Evolutionary conservation across 1,284 basidiomycete species (phyloP).

Genomic region (Naganishia albida): DNA sequence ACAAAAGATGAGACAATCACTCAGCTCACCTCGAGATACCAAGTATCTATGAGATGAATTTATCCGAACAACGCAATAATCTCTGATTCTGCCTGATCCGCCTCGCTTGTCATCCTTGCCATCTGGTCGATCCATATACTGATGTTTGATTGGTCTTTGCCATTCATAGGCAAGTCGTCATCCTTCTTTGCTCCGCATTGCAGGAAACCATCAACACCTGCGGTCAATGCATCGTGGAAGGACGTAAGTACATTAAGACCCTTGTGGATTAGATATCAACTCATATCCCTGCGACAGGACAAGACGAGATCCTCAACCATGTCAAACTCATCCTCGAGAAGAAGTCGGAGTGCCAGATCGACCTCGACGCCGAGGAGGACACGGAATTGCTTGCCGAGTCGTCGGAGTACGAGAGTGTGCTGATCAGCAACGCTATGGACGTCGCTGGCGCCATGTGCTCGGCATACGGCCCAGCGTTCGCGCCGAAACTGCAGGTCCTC

Average conservation of each 20-base stretch:
- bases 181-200: constrained; percentile 79
- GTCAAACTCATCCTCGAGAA: constrained; percentile 84
- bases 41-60: constrained; percentile 63
- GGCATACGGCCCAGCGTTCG: constrained; percentile 81
- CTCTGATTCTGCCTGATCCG: constrained; percentile 43
- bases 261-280: not conserved
- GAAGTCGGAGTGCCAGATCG: constrained; percentile 92
- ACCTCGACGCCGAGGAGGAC: constrained; percentile 90
- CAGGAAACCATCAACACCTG: constrained; percentile 88
- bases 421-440: constrained; percentile 92
- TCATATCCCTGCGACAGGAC: not conserved
- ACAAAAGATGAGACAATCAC: constrained; percentile 66
- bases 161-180: constrained; percentile 73
- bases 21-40: constrained; percentile 83
- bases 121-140: not conserved
- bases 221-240: constrained; percentile 79
- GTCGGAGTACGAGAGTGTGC: constrained; percentile 94
- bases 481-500: constrained; percentile 50
- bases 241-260: constrained; percentile 47
- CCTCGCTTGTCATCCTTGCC: constrained; percentile 16
- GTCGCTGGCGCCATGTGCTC: constrained; percentile 88
- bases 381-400: constrained; percentile 59
- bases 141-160: constrained; percentile 5
- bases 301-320: constrained; percentile 58
- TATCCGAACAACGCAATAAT: constrained; percentile 42